A percentile compares a stretch with the other conserved stretches of the same genome.
Conservation (phyloP, 2,329 filamentous ascomycete species). For the Diaporthe citriasiana region DNA sequence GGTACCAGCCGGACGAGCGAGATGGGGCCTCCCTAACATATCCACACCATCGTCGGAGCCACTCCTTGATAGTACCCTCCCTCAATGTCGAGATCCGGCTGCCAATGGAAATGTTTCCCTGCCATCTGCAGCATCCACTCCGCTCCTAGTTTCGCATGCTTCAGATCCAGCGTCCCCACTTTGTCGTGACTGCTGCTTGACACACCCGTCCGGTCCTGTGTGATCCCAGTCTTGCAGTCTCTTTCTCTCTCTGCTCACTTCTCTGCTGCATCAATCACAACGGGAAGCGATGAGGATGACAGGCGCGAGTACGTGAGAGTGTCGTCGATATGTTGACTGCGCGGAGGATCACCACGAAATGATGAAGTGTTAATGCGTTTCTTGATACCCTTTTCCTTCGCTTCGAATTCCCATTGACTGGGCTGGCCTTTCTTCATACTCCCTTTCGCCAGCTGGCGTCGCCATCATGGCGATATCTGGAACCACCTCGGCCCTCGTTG, state of each 20-base stretch:
- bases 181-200: slow-evolving; percentile 33
- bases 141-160: slow-evolving; percentile 36
- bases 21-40: slow-evolving; percentile 20
- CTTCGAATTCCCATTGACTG: slow-evolving; percentile 61
- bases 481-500: slow-evolving; percentile 63
- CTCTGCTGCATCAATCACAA: slow-evolving; percentile 22
- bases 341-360: slow-evolving; percentile 38
- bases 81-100: slow-evolving; percentile 4
- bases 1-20: slow-evolving; percentile 6
- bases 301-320: slow-evolving; percentile 27
- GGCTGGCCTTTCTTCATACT: slow-evolving; percentile 53
- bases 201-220: slow-evolving; percentile 12
- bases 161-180: slow-evolving; percentile 31
- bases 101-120: slow-evolving; percentile 28
- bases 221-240: slow-evolving; percentile 24
- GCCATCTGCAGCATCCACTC: slow-evolving; percentile 23
- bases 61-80: slow-evolving; percentile 6
- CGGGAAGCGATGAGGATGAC: slow-evolving; percentile 18
- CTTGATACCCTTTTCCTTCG: slow-evolving; percentile 51
- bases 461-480: slow-evolving; percentile 61
- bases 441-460: slow-evolving; percentile 47
- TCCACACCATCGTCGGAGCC: slow-evolving; percentile 24
- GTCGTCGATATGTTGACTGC: slow-evolving; percentile 47
- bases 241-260: slow-evolving; percentile 11
- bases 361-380: slow-evolving; percentile 50